A percentile compares a stretch with the other conserved stretches of the same genome.
Conservation (phyloP, 495 filamentous ascomycete species). For the Rhypophila decipiens region DNA sequence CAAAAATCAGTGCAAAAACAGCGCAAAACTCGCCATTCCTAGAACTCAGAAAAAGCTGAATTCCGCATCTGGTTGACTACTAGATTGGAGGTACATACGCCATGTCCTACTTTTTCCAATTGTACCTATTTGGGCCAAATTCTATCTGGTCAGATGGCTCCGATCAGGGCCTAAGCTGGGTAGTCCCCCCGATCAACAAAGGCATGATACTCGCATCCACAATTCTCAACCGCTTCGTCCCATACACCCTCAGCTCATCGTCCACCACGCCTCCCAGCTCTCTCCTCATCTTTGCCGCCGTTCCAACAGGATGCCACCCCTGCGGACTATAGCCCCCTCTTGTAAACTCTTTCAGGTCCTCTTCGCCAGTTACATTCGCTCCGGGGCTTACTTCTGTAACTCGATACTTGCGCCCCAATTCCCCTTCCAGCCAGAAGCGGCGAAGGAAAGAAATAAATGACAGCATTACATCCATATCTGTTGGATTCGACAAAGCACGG, state of each 20-base stretch:
- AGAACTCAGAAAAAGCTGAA: too few relatives aligned
- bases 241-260: slow-evolving; percentile 30
- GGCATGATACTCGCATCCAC: slow-evolving; percentile 39
- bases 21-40: too few relatives aligned
- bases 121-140: too few relatives aligned
- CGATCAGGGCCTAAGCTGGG: too few relatives aligned
- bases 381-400: slow-evolving; percentile 24
- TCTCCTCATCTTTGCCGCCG: slow-evolving; percentile 39
- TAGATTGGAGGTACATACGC: too few relatives aligned
- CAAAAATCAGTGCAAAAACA: too few relatives aligned
- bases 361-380: slow-evolving; percentile 17
- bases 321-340: slow-evolving; percentile 18
- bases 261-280: slow-evolving; percentile 45
- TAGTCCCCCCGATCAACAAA: slow-evolving; percentile 24
- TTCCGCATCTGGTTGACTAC: too few relatives aligned
- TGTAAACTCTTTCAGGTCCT: slow-evolving; percentile 20
- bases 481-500: slow-evolving; percentile 33
- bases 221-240: slow-evolving; percentile 27
- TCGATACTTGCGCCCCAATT: slow-evolving; percentile 20
- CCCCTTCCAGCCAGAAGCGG: slow-evolving; percentile 24
- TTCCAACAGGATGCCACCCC: slow-evolving; percentile 33
- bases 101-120: too few relatives aligned
- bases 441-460: slow-evolving; percentile 30
- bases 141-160: too few relatives aligned
- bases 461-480: slow-evolving; percentile 32